Conservation (phyloP, 176 grass and related monocot genomes). For the Ananas comosus region DNA sequence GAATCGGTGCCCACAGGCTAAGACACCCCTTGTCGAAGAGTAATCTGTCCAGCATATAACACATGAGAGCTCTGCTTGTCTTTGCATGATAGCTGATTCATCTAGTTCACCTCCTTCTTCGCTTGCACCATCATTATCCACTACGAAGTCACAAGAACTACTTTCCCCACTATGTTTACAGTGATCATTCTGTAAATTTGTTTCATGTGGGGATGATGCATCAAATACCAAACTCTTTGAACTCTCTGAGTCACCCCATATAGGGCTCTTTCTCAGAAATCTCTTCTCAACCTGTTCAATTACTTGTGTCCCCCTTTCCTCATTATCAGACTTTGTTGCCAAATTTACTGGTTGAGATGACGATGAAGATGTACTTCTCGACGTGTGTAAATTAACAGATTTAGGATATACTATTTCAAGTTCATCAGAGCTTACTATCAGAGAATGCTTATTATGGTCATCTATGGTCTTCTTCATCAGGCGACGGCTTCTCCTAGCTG, state of each 20-base stretch:
- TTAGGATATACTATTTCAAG: slow-evolving; percentile 7
- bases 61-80: slow-evolving; percentile 59
- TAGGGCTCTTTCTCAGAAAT: slow-evolving; percentile 8
- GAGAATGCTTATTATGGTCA: slow-evolving; percentile 22
- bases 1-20: slow-evolving; percentile 87
- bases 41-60: slow-evolving; percentile 94
- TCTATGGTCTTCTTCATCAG: slow-evolving; percentile 26
- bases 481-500: slow-evolving; percentile 20
- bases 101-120: slow-evolving; percentile 11
- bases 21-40: slow-evolving; percentile 68
- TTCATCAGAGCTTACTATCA: slow-evolving; percentile 16
- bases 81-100: slow-evolving; percentile 17
- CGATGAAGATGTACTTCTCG: slow-evolving; percentile 7
- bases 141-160: slow-evolving; percentile 11
- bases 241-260: neutral
- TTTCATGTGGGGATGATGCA: slow-evolving; percentile 26
- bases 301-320: slow-evolving; percentile 19
- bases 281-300: slow-evolving; percentile 17
- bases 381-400: slow-evolving; percentile 15
- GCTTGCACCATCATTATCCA: slow-evolving; percentile 23
- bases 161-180: slow-evolving; percentile 22
- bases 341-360: slow-evolving; percentile 29
- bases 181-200: slow-evolving; percentile 26
- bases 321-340: slow-evolving; percentile 11
- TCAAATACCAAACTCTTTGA: slow-evolving; percentile 5